Base-by-base conservation (phyloP, 2,329 filamentous ascomycete genomes). In the Cladosporium sp. region DNA sequence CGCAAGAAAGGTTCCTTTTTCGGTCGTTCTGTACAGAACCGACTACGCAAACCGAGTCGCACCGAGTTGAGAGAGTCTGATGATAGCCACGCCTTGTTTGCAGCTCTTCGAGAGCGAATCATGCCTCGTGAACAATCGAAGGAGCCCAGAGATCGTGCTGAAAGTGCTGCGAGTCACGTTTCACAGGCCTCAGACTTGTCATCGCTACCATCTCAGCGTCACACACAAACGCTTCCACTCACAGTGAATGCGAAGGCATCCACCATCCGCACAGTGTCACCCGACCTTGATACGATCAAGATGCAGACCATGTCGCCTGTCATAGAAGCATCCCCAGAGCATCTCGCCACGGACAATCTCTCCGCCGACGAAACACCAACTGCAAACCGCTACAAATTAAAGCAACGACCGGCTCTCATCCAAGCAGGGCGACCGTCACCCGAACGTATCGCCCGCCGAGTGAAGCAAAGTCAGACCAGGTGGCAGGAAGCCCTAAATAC, bases 31-130 rank as follows among this genome's bases (percentile, higher is more conserved):
- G 58, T 61, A 12, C 58, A 54, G 19, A 59, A 60, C 50, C 59
- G 53, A 32, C 53, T 63, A 11, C 61, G 57, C 22, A 57, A 58
- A 8, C 22, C 59, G n/a, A 67, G 64, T 47, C 59, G 58, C 29
- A 47, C 53, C 13, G 55, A 64, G 48, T 50, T 58, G 30, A 58
- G 50, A 55, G 52, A 53, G 58, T 46, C 69, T 0, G 68, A 80
- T 19, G 75, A 83, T 50, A 82, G 78, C 52, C 74, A 81, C 33
- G 74, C 77, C 30, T 73, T 86, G 3, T 85, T 83, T 58, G 80
- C 79, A 5, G 83, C 82, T 1, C 67, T 86, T n/a, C 59, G 61
- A 43, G 57, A 58, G 35, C 62, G 60, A 7, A 79, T 85, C 67
- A 78, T 78, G 13, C 57, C 39, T 3, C 1, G 13, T 12, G 41